Conservation (phyloP, 768 basidiomycete species). For the Boletus tylopilopsis region DNA sequence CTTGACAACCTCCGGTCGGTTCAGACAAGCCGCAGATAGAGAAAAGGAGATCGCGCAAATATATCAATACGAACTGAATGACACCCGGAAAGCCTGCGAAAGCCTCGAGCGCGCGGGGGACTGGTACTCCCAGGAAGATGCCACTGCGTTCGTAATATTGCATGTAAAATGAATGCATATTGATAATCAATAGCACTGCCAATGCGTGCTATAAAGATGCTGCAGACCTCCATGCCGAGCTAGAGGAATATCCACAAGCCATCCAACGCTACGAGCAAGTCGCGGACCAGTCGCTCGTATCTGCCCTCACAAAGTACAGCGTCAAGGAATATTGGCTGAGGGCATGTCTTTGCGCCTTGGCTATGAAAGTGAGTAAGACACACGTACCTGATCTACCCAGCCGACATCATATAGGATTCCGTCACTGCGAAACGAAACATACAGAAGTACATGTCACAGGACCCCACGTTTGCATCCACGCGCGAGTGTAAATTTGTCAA, state of each 20-base stretch:
- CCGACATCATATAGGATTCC: conserved; percentile 56
- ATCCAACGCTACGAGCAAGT: conserved; percentile 90
- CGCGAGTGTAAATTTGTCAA: conserved; percentile 89
- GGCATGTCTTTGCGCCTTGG: conserved; percentile 82
- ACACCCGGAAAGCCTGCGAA: conserved; percentile 84
- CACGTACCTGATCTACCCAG: background rate
- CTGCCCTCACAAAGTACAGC: conserved; percentile 91
- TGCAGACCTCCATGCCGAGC: conserved; percentile 88
- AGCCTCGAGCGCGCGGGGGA: conserved; percentile 90
- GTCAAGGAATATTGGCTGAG: conserved; percentile 98
- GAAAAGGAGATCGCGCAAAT: conserved; percentile 98
- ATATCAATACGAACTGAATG: conserved; percentile 76
- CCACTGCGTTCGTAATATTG: conserved; percentile 69
- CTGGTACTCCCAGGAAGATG: conserved; percentile 98
- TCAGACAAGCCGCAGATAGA: conserved; percentile 95
- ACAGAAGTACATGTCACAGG: conserved; percentile 72
- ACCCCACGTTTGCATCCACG: conserved; percentile 81
- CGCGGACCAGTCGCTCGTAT: conserved; percentile 75
- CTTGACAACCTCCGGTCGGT: conserved; percentile 81
- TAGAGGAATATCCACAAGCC: conserved; percentile 81
- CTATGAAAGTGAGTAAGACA: conserved; percentile 65
- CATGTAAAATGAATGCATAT: background rate
- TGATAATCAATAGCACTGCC: conserved; percentile 63
- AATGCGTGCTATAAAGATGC: conserved; percentile 96
- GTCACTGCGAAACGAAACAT: conserved; percentile 81